Evolutionary conservation across 257 asterid genomes (phyloP).

Genomic region (Nicotiana benthamiana): DNA sequence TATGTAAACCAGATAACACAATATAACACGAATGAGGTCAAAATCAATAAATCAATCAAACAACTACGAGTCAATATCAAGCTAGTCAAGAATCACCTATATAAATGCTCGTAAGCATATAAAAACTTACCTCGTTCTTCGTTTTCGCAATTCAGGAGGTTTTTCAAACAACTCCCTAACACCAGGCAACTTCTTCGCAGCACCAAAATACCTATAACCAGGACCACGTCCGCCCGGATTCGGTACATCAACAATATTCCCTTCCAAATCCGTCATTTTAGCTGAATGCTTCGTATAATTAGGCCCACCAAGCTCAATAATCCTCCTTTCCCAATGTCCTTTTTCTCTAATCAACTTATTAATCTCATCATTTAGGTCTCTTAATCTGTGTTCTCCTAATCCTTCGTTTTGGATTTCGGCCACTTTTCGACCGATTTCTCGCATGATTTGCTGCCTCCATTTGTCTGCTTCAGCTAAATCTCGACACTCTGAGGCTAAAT

Average conservation of each 20-base stretch:
- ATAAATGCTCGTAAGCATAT: not conserved
- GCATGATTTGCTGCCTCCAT: slow-evolving; percentile 97
- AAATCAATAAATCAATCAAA: not conserved
- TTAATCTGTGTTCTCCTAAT: slow-evolving; percentile 75
- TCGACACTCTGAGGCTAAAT: slow-evolving; percentile 92
- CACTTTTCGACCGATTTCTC: slow-evolving; percentile 88
- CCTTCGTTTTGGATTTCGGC: slow-evolving; percentile 95
- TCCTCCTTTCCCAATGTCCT: slow-evolving; percentile 86
- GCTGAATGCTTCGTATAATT: slow-evolving; percentile 61
- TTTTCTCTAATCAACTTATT: slow-evolving; percentile 89
- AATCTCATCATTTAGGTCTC: slow-evolving; percentile 93
- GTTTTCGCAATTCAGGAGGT: slow-evolving; percentile 88
- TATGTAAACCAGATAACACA: not conserved
- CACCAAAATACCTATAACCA: slow-evolving; percentile 93
- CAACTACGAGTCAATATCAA: not conserved
- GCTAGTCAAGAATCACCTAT: not conserved
- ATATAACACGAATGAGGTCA: not conserved
- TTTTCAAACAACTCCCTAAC: slow-evolving; percentile 88
- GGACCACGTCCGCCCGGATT: slow-evolving; percentile 97
- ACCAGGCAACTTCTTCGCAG: slow-evolving; percentile 97
- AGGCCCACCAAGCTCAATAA: slow-evolving; percentile 84
- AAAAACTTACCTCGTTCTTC: slow-evolving; percentile 67
- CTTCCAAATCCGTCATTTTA: slow-evolving; percentile 97
- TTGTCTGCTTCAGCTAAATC: slow-evolving; percentile 94
- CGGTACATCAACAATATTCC: slow-evolving; percentile 91